Base-by-base conservation (phyloP, 1,284 basidiomycete genomes). In the Bondarzewia mesenterica region DNA sequence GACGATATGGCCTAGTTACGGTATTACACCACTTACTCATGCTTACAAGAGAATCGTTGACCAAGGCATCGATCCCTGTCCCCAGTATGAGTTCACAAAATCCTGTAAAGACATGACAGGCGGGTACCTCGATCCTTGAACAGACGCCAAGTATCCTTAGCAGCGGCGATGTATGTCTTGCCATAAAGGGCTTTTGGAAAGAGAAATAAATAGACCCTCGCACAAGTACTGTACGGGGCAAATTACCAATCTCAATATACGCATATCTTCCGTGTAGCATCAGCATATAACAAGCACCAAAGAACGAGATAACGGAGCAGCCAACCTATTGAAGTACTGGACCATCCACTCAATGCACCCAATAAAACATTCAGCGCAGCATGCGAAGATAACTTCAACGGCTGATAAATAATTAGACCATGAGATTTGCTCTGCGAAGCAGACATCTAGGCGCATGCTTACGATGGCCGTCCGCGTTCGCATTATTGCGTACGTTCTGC, bases 121-220 rank as follows among this genome's bases (percentile, higher is more conserved):
- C 15, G 46, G 60, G 29, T 60, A 70, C 85, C 92, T 50, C 89
- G 78, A 59, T 93, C 86, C 58, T 80, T 82, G 69, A 94, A 81
- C 47, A 93, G 63, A n/a, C 76, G 73, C 89, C 89, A 95, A 0
- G 92, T 92, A 62, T 93, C 89, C 65, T 89, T 92, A 3, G 92
- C 89, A n/a, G 92, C 92, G 15, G 71, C 62, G 47, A 92, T 77
- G 59, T 94, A 95, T 1, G 82, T 69, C 67, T 95, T 94, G 21
- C 92, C 92, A 63, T 93, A 94, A 2, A 94, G 70, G 0, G 89
- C 85, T 82, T 55, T 37, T 12, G 50, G 39, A 26, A 22, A 29
- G 20, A 40, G 25, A 15, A 42, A 40, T 4, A 2, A 39, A 7
- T 18, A 20, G 18, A 8, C 8, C 32, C 8, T 8, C n/a, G 32